A percentile compares a stretch with the other conserved stretches of the same genome.
Conservation (phyloP, 768 basidiomycete species). For the Mycena galopus region DNA sequence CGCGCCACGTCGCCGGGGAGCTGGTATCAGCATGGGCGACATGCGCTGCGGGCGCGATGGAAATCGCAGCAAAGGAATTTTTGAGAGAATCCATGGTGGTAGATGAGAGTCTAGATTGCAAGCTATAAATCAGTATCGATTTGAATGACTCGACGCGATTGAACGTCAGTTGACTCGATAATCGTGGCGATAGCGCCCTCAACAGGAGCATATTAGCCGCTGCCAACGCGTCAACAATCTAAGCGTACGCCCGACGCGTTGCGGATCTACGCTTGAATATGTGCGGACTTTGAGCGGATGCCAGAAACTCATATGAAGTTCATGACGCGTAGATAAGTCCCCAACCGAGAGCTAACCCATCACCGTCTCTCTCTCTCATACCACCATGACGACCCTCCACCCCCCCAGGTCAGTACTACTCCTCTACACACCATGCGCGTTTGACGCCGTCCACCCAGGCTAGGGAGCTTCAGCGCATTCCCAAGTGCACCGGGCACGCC, state of each 20-base stretch:
- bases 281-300: conserved; percentile 20
- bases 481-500: conserved; percentile 88
- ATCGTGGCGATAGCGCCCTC: not conserved
- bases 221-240: too few relatives aligned
- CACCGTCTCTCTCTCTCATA: not conserved
- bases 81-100: conserved; percentile 54
- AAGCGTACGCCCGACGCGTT: not conserved
- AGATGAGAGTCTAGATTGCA: conserved; percentile 29
- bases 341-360: not conserved
- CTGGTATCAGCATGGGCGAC: conserved; percentile 72
- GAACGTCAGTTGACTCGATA: conserved; percentile 41
- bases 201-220: conserved; percentile 18
- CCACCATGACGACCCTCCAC: conserved; percentile 35
- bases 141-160: conserved; percentile 53
- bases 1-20: conserved; percentile 84
- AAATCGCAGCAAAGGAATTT: conserved; percentile 62
- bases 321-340: not conserved
- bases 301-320: not conserved
- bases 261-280: not conserved
- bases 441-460: too few relatives aligned
- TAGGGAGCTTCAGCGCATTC: conserved; percentile 72
- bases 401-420: conserved; percentile 35
- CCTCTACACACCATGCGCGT: too few relatives aligned
- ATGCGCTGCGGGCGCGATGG: conserved; percentile 65
- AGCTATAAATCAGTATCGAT: conserved; percentile 37